phyloP scores from a whole-genome alignment of 331 rosid genomes.

The Erythrophleum ivorense region DNA sequence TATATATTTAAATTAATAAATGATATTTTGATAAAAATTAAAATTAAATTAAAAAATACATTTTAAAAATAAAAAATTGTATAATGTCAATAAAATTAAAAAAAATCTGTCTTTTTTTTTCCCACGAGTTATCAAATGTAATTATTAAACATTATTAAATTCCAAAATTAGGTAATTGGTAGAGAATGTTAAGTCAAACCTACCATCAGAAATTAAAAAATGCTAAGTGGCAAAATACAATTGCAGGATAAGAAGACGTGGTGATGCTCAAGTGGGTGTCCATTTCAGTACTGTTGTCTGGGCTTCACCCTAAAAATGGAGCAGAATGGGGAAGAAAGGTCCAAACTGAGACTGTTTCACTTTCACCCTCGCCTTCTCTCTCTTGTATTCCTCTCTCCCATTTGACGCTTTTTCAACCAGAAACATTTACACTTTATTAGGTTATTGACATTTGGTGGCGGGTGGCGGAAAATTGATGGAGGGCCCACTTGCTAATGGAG shows the following conservation, averaged over 20 bases:
- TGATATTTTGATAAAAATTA: no score
- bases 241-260: not conserved
- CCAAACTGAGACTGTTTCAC: not conserved
- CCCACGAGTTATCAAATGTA: no score
- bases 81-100: no score
- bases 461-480: constrained; percentile 45
- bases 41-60: no score
- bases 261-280: not conserved
- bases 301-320: constrained; percentile 6
- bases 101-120: no score
- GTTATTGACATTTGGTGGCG: constrained; percentile 57
- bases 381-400: constrained; percentile 11
- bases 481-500: constrained; percentile 59
- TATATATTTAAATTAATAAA: no score
- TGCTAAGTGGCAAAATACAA: not conserved
- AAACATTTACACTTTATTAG: constrained; percentile 38
- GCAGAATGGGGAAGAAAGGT: constrained; percentile 5
- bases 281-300: not conserved
- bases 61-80: no score
- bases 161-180: no score
- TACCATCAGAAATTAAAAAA: not conserved
- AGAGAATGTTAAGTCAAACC: no score
- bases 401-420: constrained; percentile 48
- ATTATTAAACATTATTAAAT: no score
- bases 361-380: constrained; percentile 34